phyloP scores from a whole-genome alignment of 1,284 basidiomycete genomes.

The Papiliotrema nemorosa region DNA sequence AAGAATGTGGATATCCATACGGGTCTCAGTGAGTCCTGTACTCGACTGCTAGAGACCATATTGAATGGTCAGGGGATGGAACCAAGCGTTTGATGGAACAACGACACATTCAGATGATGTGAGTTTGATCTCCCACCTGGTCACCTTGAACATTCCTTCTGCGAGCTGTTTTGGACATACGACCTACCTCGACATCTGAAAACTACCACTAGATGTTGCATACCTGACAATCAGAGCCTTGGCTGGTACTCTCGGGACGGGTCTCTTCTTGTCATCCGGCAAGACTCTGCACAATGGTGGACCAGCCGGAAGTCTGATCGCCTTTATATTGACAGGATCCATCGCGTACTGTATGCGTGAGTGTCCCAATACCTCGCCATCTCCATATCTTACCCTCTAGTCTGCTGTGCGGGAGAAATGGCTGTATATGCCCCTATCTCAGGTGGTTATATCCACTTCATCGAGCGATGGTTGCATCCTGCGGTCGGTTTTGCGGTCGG shows the following conservation, averaged over 20 bases:
- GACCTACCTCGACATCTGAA: not conserved
- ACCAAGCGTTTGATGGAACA: conserved; percentile 32
- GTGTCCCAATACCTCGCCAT: conserved; percentile 63
- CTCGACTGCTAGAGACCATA: not conserved
- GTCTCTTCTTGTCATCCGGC: conserved; percentile 77
- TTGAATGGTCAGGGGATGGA: conserved; percentile 9
- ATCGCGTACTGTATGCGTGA: conserved; percentile 25
- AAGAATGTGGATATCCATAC: not conserved
- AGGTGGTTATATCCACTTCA: conserved; percentile 37
- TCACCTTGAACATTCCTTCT: not conserved
- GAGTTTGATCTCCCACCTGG: not conserved
- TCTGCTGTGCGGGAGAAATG: conserved; percentile 48
- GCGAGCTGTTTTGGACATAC: not conserved
- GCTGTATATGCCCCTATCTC: conserved; percentile 36
- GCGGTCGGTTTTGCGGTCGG: conserved; percentile 36
- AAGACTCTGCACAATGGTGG: conserved; percentile 51
- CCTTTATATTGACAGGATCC: conserved; percentile 20
- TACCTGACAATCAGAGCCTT: no score
- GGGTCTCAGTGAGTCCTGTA: not conserved
- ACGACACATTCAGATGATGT: conserved; percentile 40
- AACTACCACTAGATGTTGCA: no score
- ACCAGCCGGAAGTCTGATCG: conserved; percentile 45
- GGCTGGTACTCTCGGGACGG: conserved; percentile 53
- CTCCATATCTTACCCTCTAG: conserved; percentile 51
- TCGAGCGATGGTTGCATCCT: conserved; percentile 36